A percentile compares a stretch with the other conserved stretches of the same genome.
phyloP scores from a whole-genome alignment of 257 asterid genomes.

The Solanum phureja region DNA sequence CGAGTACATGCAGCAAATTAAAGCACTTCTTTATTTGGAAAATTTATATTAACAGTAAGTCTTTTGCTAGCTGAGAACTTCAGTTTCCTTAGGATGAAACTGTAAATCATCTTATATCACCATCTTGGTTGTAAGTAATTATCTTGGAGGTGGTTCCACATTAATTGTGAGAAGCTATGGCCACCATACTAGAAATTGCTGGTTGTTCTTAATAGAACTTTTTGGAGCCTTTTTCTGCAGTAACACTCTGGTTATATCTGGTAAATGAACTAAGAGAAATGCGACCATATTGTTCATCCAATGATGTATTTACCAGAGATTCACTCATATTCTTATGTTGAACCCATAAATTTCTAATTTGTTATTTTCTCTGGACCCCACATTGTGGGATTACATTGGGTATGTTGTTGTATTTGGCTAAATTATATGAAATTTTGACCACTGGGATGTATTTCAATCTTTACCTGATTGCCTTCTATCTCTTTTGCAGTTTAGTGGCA shows the following conservation, averaged over 20 bases:
- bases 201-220: not conserved
- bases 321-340: not conserved
- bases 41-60: not conserved
- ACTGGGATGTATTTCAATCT: not conserved
- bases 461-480: not conserved
- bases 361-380: not conserved
- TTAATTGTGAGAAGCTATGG: not conserved
- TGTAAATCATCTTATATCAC: not conserved
- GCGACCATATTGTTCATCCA: not conserved
- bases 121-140: not conserved
- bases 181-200: not conserved
- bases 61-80: not conserved
- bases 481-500: slow-evolving; percentile 65
- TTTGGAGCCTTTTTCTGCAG: not conserved
- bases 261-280: not conserved
- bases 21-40: not conserved
- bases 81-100: not conserved
- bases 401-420: not conserved
- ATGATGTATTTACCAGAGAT: not conserved
- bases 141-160: not conserved
- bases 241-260: not conserved
- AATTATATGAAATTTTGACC: not conserved
- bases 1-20: not conserved
- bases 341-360: not conserved
- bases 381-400: not conserved